These are phyloP conservation scores for Hyphopichia fennica DNA, from an alignment of 1,139 yeast species.

Conservation along the genomic window DNA sequence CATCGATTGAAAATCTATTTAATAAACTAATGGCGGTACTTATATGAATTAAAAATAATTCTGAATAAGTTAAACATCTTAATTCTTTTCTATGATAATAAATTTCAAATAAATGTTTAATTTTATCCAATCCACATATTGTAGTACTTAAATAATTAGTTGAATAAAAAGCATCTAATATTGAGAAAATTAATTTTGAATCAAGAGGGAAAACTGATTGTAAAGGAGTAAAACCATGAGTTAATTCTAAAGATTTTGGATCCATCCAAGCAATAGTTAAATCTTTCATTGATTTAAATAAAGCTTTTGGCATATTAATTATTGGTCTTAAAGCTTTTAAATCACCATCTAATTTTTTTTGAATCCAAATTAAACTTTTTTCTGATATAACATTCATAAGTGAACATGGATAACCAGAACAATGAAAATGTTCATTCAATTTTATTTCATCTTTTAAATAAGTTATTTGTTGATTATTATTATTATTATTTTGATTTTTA, in stretches of 20 bases:
- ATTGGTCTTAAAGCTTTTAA: background rate
- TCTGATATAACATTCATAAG: constrained; percentile 17
- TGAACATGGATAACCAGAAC: constrained; percentile 4
- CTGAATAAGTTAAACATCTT: constrained; percentile 2
- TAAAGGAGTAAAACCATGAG: background rate
- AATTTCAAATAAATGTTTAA: background rate
- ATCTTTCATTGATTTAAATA: constrained; percentile 1
- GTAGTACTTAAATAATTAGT: background rate
- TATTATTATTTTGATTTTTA: too few relatives aligned
- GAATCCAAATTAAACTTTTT: constrained; percentile 16
- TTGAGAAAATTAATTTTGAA: background rate
- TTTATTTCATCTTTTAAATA: too few relatives aligned
- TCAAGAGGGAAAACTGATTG: background rate
- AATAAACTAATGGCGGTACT: constrained; percentile 11
- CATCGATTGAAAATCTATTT: constrained; percentile 1
- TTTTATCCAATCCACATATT: background rate
- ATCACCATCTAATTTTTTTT: constrained; percentile 8
- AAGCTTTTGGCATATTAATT: background rate
- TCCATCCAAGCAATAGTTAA: constrained; percentile 7
- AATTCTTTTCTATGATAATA: background rate
- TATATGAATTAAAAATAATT: constrained; percentile 18
- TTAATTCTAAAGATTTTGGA: background rate
- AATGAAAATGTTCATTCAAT: too few relatives aligned
- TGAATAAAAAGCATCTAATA: background rate
- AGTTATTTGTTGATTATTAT: too few relatives aligned